Percentiles rank a stretch among this genome's conserved stretches.
Evolutionary conservation across 805 yeast genomes (phyloP).

Genomic region (Suhomyces xylopsoci): DNA sequence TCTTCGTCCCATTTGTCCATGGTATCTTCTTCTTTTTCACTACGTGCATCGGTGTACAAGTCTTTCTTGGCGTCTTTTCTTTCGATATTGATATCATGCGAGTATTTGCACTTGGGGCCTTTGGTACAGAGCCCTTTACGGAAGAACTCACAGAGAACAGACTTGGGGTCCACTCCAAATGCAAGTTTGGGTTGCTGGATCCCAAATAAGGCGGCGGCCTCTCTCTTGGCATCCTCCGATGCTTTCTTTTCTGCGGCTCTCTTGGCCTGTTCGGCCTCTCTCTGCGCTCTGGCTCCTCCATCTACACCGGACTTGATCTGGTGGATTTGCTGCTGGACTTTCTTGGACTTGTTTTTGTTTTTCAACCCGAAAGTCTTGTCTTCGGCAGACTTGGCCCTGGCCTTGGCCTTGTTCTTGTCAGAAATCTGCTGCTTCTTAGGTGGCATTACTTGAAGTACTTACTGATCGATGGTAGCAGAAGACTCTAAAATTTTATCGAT

Average conservation of each 20-base stretch:
- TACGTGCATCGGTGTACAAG: conserved; percentile 85
- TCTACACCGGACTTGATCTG: conserved; percentile 43
- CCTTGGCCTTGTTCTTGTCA: conserved; percentile 65
- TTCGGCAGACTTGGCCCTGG: conserved; percentile 60
- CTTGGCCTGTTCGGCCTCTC: conserved; percentile 70
- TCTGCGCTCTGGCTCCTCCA: conserved; percentile 56
- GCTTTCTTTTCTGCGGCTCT: conserved; percentile 81
- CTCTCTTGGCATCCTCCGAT: conserved; percentile 83
- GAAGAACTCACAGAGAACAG: conserved; percentile 86
- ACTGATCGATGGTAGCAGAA: background rate
- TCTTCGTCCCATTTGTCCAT: conserved; percentile 98
- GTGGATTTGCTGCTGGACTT: conserved; percentile 58
- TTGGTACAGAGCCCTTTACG: conserved; percentile 82
- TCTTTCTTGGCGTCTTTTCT: conserved; percentile 89
- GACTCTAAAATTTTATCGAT: background rate
- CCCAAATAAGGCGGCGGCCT: conserved; percentile 76
- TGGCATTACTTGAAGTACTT: conserved; percentile 48
- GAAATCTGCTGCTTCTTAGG: conserved; percentile 59
- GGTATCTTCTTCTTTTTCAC: conserved; percentile 70
- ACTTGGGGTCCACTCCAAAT: conserved; percentile 96
- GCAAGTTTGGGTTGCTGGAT: conserved; percentile 82
- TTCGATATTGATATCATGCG: conserved; percentile 83
- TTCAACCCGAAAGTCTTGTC: conserved; percentile 94
- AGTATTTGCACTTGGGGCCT: conserved; percentile 85
- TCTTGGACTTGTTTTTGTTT: conserved; percentile 91